phyloP scores from a whole-genome alignment of 1,284 basidiomycete species.

The Fomes fomentarius region DNA sequence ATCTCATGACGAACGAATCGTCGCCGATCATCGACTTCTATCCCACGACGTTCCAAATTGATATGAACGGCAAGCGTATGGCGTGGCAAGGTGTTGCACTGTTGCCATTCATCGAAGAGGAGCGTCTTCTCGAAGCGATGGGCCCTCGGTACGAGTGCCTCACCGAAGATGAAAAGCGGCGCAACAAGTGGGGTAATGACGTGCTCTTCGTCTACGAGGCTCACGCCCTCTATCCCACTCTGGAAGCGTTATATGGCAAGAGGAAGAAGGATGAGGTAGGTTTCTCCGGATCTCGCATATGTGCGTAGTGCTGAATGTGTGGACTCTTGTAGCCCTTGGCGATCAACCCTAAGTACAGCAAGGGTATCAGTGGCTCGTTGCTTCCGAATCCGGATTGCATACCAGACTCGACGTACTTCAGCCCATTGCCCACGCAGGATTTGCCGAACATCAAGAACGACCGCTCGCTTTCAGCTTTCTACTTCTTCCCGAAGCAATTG shows the following conservation, averaged over 20 bases:
- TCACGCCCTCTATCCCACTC: conserved; percentile 83
- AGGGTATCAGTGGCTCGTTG: conserved; percentile 82
- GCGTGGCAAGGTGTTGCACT: conserved; percentile 98
- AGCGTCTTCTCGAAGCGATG: conserved; percentile 85
- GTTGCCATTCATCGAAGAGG: conserved; percentile 94
- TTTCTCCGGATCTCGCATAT: conserved; percentile 15
- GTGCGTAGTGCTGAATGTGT: conserved; percentile 5
- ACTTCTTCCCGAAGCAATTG: conserved; percentile 88
- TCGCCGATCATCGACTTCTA: conserved; percentile 98
- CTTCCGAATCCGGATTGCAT: conserved; percentile 88
- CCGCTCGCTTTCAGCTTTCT: conserved; percentile 84
- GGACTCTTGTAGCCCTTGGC: conserved; percentile 59
- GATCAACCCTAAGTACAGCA: conserved; percentile 73
- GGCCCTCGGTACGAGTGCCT: conserved; percentile 72
- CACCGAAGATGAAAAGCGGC: conserved; percentile 78
- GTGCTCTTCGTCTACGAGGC: conserved; percentile 87
- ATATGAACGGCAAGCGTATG: conserved; percentile 99
- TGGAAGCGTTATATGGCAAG: conserved; percentile 91
- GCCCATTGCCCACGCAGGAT: conserved; percentile 61
- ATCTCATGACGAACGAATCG: conserved; percentile 85
- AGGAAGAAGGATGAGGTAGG: conserved; percentile 80
- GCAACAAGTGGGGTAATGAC: conserved; percentile 89
- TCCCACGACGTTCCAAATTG: conserved; percentile 90
- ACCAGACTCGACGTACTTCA: conserved; percentile 89
- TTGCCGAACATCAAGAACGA: conserved; percentile 87